Evolutionary conservation across 768 basidiomycete species (phyloP), one percentile per base, ranked within the genome.

Genomic region (Xerocomus brunneocitrinus): DNA sequence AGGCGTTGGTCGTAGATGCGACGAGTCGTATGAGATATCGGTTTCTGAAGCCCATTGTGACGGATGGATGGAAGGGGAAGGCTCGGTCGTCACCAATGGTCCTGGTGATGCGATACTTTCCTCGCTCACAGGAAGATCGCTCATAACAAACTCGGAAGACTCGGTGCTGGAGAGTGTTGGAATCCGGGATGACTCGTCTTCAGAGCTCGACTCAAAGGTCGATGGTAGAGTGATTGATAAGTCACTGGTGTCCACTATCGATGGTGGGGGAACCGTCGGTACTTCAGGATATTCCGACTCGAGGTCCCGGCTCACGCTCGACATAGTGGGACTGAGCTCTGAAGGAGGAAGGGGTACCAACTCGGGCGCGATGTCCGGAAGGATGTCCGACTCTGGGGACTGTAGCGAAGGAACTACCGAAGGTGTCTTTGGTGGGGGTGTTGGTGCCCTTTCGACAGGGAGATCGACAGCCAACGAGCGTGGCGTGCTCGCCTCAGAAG

Each of bases 1-100:
- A 16, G 85, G 87, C 2, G 90, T 89, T 1, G 89, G 83, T 5
- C 72, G 74, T 24, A 92, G 72, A n/a, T 87, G 71, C 1, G 87
- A 87, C 0, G 90, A 90, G 22, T 91, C 89, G 56, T 86, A 91
- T 0, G 89, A 85, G 9, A 75, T 63, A 50, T 88, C 82, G 0
- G 83, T 85, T 60, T 83, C 83, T 3, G 76, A 66, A 3, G 78
- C 82, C 85, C 87, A 91, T 25, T 73, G 59, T 41, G 77, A 74
- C 52, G 71, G 69, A 44, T 71, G 67, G 53, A 78, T 56, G 38
- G 76, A 69, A 47, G 76, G 62, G 47, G 71, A 55, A 62, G 76
- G 55, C 71, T 78, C 19, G 65, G 64, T 58, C n/a, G 56, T 64
- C 8, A 58, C 60, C 55, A 64, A 70, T 19, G 76, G 73, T 1